Conservation (phyloP, 2,329 filamentous ascomycete species). For the Sporothrix dimorphospora region DNA sequence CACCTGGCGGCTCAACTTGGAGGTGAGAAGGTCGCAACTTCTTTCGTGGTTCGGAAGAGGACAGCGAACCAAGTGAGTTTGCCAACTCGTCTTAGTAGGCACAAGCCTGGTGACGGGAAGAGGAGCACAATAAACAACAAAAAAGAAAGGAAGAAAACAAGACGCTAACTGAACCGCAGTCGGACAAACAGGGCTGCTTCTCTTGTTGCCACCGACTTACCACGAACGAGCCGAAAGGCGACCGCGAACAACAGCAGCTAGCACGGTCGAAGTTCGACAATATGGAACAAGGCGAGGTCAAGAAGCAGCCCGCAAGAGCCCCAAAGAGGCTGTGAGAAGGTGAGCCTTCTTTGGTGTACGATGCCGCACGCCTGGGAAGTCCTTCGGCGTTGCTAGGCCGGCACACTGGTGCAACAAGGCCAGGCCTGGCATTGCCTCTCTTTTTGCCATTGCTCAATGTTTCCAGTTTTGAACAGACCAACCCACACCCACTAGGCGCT, state of each 20-base stretch:
- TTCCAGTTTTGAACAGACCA: not conserved
- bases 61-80: not conserved
- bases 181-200: not conserved
- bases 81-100: no score
- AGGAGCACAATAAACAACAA: not conserved
- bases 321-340: slow-evolving; percentile 9
- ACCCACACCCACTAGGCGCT: not conserved
- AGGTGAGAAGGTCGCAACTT: not conserved
- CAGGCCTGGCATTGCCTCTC: not conserved
- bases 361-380: not conserved
- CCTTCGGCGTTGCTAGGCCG: not conserved
- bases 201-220: not conserved
- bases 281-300: not conserved
- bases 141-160: not conserved
- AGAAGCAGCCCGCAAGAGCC: not conserved
- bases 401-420: not conserved
- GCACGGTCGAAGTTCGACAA: not conserved
- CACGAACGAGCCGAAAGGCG: not conserved
- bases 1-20: not conserved
- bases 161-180: not conserved
- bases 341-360: not conserved
- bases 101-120: not conserved
- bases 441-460: not conserved
- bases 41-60: not conserved
- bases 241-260: not conserved